Conservation (phyloP, 1,284 basidiomycete species). For the Gymnopus androsaceus region DNA sequence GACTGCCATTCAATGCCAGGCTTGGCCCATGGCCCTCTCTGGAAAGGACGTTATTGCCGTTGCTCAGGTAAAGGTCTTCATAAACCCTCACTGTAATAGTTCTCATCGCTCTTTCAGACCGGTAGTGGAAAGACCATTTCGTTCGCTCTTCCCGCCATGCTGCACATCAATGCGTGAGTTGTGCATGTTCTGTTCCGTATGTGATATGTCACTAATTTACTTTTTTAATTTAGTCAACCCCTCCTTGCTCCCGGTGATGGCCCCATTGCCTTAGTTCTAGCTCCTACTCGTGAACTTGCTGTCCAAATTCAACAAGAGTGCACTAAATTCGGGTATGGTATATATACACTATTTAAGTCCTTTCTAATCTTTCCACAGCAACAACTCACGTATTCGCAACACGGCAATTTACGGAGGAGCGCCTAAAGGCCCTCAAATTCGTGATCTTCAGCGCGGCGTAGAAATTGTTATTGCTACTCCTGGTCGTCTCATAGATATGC, state of each 20-base stretch:
- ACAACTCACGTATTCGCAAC: constrained; percentile 96
- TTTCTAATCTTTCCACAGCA: constrained; percentile 40
- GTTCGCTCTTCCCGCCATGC: constrained; percentile 97
- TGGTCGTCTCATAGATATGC: constrained; percentile 91
- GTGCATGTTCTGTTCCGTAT: background rate
- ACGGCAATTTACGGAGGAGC: constrained; percentile 99
- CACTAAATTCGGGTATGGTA: constrained; percentile 87
- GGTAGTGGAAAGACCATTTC: constrained; percentile 98
- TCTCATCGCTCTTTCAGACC: too few relatives aligned
- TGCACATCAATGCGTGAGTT: constrained; percentile 96
- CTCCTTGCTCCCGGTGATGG: constrained; percentile 93
- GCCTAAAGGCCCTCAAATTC: constrained; percentile 97
- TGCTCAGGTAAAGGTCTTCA: too few relatives aligned
- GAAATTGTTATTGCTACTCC: constrained; percentile 97
- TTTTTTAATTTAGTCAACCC: constrained; percentile 68
- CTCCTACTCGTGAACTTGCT: constrained; percentile 97
- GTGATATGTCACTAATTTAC: constrained; percentile 9
- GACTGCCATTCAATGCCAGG: constrained; percentile 97
- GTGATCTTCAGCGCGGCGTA: constrained; percentile 94
- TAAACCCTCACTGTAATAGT: too few relatives aligned
- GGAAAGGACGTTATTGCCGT: constrained; percentile 96
- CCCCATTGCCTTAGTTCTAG: constrained; percentile 95
- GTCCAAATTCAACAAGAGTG: constrained; percentile 99
- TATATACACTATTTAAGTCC: constrained; percentile 10
- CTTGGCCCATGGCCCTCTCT: constrained; percentile 96